phyloP scores from a whole-genome alignment of 2,329 filamentous ascomycete species.

The Biscogniauxia sp. region DNA sequence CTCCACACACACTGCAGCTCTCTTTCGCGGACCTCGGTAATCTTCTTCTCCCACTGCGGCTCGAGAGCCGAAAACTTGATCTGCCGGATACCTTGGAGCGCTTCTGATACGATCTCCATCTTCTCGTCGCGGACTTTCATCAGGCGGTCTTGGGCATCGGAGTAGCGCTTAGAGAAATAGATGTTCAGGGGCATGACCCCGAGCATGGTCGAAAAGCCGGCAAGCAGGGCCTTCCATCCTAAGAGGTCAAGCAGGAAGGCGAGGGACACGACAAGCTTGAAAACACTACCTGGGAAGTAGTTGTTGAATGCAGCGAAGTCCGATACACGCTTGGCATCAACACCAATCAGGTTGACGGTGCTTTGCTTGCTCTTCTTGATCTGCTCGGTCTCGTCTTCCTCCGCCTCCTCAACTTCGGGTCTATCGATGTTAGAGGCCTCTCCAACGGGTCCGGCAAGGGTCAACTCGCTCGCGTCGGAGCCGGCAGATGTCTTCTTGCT shows the following conservation, averaged over 20 bases:
- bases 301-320: constrained; percentile 68
- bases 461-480: constrained; percentile 30
- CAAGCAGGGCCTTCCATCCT: constrained; percentile 66
- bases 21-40: constrained; percentile 60
- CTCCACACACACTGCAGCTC: constrained; percentile 67
- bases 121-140: constrained; percentile 78
- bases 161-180: constrained; percentile 62
- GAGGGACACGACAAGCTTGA: constrained; percentile 65
- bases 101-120: constrained; percentile 72
- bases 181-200: constrained; percentile 68
- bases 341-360: constrained; percentile 75
- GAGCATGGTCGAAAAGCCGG: constrained; percentile 63
- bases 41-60: constrained; percentile 69
- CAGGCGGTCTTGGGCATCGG: constrained; percentile 62
- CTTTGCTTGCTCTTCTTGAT: constrained; percentile 60
- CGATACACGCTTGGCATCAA: constrained; percentile 67
- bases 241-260: constrained; percentile 66
- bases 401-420: constrained; percentile 35
- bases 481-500: constrained; percentile 45
- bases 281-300: constrained; percentile 59
- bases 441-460: constrained; percentile 26
- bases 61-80: constrained; percentile 83
- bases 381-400: constrained; percentile 47
- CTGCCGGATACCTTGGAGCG: constrained; percentile 74
- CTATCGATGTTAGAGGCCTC: constrained; percentile 30